Conservation (phyloP, 441 rosid species). For the Aleurites moluccanus region DNA sequence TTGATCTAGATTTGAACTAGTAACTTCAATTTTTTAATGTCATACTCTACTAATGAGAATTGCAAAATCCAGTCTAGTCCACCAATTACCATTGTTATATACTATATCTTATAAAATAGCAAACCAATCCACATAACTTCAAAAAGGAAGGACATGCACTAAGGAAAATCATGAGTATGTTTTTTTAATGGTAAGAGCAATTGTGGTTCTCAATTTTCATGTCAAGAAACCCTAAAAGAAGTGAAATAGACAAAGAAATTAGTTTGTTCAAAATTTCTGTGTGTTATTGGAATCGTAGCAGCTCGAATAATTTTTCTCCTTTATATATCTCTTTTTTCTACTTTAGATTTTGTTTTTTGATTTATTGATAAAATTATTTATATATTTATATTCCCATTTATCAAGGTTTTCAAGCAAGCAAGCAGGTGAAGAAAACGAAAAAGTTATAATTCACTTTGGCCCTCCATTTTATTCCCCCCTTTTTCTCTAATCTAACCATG, state of each 20-base stretch:
- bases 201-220: slow-evolving; percentile 16
- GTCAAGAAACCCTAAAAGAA: slow-evolving; percentile 30
- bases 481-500: slow-evolving; percentile 30
- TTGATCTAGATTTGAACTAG: too few species aligned
- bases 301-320: slow-evolving; percentile 38
- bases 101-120: too few species aligned
- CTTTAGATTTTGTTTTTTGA: slow-evolving; percentile 30
- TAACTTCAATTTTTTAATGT: too few species aligned
- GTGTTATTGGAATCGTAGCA: slow-evolving; percentile 49
- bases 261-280: slow-evolving; percentile 26
- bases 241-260: slow-evolving; percentile 27
- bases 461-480: slow-evolving; percentile 6
- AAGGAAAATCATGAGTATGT: not conserved
- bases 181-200: not conserved
- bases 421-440: slow-evolving; percentile 50
- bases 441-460: slow-evolving; percentile 7
- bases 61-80: too few species aligned
- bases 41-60: too few species aligned
- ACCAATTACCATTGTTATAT: too few species aligned
- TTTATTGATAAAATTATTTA: slow-evolving; percentile 4
- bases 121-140: too few species aligned
- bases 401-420: slow-evolving; percentile 36
- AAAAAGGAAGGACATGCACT: not conserved
- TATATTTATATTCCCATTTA: slow-evolving; percentile 36
- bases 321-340: slow-evolving; percentile 36